These are phyloP conservation scores for Craspedostauros australis DNA, from an alignment of 108 stramenopile species.

Conservation along the genomic window DNA sequence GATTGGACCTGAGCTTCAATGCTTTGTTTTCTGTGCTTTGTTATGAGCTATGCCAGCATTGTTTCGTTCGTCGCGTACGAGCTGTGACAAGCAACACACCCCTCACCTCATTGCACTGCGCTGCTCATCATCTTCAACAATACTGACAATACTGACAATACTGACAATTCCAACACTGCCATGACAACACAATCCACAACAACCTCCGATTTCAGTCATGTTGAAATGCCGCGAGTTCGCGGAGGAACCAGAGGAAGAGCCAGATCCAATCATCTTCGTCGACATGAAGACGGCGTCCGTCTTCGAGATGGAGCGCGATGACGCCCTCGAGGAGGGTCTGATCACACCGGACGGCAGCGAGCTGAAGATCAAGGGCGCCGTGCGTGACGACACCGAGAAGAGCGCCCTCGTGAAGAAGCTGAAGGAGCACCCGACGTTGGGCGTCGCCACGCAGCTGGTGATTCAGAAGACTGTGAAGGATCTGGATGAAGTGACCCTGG, in stretches of 20 bases:
- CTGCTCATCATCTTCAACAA: background rate
- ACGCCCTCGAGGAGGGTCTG: background rate
- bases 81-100: too few relatives aligned
- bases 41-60: too few relatives aligned
- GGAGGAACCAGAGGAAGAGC: background rate
- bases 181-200: too few relatives aligned
- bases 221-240: conserved; percentile 2
- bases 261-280: background rate
- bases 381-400: background rate
- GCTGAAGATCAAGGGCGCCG: background rate
- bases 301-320: background rate
- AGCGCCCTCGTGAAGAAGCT: background rate
- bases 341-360: background rate
- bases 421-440: conserved; percentile 2
- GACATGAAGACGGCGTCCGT: conserved; percentile 1
- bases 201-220: conserved; percentile 13
- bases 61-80: too few relatives aligned
- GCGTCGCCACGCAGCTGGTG: background rate
- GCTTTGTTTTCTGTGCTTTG: too few relatives aligned
- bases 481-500: background rate
- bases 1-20: too few relatives aligned
- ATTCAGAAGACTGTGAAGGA: background rate
- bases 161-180: too few relatives aligned
- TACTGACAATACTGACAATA: background rate
- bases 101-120: background rate